A percentile compares a stretch with the other conserved stretches of the same genome.
These are phyloP conservation scores for Teunomyces atbi DNA, from an alignment of 805 yeast species.

Conservation along the genomic window DNA sequence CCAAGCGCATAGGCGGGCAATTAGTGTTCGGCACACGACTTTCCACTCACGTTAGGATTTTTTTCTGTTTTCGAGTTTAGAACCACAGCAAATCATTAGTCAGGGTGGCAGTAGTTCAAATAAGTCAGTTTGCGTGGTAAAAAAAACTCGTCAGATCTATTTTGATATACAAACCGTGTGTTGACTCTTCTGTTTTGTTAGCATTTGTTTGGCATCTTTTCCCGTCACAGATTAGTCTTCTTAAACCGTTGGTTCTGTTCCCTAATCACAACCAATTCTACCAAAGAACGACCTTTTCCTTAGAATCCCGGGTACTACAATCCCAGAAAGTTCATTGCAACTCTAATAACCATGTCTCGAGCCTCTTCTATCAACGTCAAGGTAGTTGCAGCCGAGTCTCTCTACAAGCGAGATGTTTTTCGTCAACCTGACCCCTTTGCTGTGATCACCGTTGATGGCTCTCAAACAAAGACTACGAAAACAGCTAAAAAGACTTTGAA, in stretches of 20 bases:
- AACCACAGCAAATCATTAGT: slow-evolving; percentile 4
- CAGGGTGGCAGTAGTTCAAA: slow-evolving; percentile 2
- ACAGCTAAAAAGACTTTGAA: slow-evolving; percentile 91
- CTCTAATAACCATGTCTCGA: background rate
- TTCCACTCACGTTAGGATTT: background rate
- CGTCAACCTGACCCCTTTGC: slow-evolving; percentile 98
- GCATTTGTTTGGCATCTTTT: background rate
- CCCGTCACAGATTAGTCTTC: background rate
- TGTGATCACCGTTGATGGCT: slow-evolving; percentile 95
- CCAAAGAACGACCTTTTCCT: background rate
- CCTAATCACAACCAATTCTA: background rate
- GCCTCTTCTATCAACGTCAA: slow-evolving; percentile 51
- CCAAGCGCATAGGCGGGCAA: background rate
- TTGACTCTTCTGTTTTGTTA: background rate
- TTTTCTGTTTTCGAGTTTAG: slow-evolving; percentile 2
- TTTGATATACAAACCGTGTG: background rate
- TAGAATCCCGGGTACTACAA: background rate
- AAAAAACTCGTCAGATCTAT: background rate
- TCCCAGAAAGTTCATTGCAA: background rate
- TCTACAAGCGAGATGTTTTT: slow-evolving; percentile 92
- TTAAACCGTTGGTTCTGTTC: background rate
- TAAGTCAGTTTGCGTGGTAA: background rate
- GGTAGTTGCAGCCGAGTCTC: slow-evolving; percentile 93
- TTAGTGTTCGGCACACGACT: background rate
- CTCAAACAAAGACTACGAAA: slow-evolving; percentile 91